Base-by-base conservation (phyloP, 1,284 basidiomycete genomes). In the Irpex sp. region DNA sequence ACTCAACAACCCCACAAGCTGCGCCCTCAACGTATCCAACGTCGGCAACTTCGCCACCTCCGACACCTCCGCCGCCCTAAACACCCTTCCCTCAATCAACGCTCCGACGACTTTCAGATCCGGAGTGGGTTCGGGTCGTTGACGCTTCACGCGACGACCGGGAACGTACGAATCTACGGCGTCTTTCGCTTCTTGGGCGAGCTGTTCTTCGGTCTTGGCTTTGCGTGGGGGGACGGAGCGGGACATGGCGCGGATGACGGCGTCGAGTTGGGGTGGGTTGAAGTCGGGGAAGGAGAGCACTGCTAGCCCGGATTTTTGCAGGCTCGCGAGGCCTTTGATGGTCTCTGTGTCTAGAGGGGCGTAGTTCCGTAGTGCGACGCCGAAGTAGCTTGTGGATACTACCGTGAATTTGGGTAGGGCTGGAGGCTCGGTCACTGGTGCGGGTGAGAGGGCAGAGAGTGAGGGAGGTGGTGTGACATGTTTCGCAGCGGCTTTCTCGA, bases 1-100 rank as follows among this genome's bases (percentile, higher is more conserved):
- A 63, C 86, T 88, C 65, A 94, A 72, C 73, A 94, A 66, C 13
- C 91, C 92, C 21, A 92, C 84, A 63, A 94, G 81, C 73, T 94
- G 92, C 17, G 87, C 86, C 59, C 87, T 77, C 67, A 93, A 74
- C 5, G 86, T 88, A 43, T 88, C 88, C 69, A 94, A 74, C 49
- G 86, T 83, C 33, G 91, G 91, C 62, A 93, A 72, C 67, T 83
- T 83, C 36, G 89, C 82, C 1, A 92, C 83, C 35, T 84, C 81
- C 72, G 79, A 77, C 64, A 93, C 77, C 9, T 79, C 81, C 6
- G 79, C 75, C 17, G 84, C 78, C 59, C 84, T 77, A 73, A 92
- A 85, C 61, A 92, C 81, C 67, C 81, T 78, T 33, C 89, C 88
- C 69, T 93, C 92, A 63, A 93, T 83, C 62, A 93, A 75, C 49